Base-by-base conservation (phyloP, 1,139 yeast species). In the Lodderomyces oxycetoniae region DNA sequence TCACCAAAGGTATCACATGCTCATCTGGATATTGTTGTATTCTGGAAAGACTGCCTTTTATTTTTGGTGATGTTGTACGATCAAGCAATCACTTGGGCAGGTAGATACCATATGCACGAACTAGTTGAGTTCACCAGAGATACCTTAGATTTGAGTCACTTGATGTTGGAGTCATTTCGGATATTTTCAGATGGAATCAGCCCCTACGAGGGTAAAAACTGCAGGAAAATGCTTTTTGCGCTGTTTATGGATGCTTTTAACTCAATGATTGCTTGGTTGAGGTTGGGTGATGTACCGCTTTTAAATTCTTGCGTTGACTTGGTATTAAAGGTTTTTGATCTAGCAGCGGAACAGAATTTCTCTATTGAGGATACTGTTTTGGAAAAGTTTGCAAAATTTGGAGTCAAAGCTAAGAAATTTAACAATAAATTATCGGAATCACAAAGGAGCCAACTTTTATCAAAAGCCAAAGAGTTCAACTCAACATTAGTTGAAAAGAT, bases 111-210 rank as follows among this genome's bases (percentile, higher is more conserved):
- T 31, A 65, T 76, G 23, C 68, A 69, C 0, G 72, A 72, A 33
- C 64, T 86, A 51, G 70, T 82, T 32, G 93, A 85, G 42, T 88
- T 87, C 46, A 85, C 96, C 12, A 75, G 95, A 53, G 96, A 88
- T 53, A 80, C 87, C 0, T 65, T 88, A 35, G 96, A 89, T 45
- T 67, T 85, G 32, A 81, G 95, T 45, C 80, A 80, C 43, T 59
- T 69, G 2, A 59, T 89, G 27, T 57, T 89, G 13, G 80, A 74
- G 38, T 77, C 89, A 3, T 83, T 74, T 48, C 65, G 83, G 38
- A 60, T 73, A 8, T 61, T 86, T 30, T 70, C 63, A 6, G 69
- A 61, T 27, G 50, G 61, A 17, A 46, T 67, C 4, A 41, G 45
- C 26, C 33, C n/a, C 7, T 23, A 27, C 17, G 23, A 40, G 8